phyloP scores from a whole-genome alignment of 768 basidiomycete genomes.

The Collybiopsis luxurians region DNA sequence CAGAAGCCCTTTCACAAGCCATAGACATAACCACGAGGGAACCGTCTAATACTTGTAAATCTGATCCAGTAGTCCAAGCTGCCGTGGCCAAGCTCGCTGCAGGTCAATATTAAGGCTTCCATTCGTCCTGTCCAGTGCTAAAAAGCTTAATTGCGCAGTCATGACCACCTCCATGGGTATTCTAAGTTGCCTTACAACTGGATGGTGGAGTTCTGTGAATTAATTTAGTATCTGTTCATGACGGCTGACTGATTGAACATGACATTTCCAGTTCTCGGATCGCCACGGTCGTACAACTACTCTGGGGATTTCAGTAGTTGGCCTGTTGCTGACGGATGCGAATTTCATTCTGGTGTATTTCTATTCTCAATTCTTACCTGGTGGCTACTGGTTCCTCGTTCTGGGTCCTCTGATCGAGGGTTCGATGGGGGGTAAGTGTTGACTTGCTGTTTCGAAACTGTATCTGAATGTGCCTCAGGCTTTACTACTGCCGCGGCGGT shows the following conservation, averaged over 20 bases:
- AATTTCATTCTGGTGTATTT: slow-evolving; percentile 65
- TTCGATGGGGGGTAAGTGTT: slow-evolving; percentile 59
- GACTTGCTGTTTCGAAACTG: slow-evolving; percentile 1
- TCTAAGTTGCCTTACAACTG: slow-evolving; percentile 74
- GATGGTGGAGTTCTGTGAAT: slow-evolving; percentile 83
- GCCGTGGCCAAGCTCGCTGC: slow-evolving; percentile 64
- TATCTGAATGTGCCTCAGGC: neutral
- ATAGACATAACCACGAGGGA: neutral
- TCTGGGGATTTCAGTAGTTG: slow-evolving; percentile 58
- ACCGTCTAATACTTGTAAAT: slow-evolving; percentile 41
- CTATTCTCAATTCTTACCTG: slow-evolving; percentile 61
- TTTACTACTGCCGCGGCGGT: neutral
- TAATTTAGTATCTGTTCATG: neutral
- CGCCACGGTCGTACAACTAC: slow-evolving; percentile 67
- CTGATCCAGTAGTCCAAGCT: slow-evolving; percentile 74
- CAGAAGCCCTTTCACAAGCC: neutral
- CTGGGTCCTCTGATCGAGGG: slow-evolving; percentile 69
- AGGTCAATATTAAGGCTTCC: slow-evolving; percentile 24
- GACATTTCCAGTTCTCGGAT: slow-evolving; percentile 60
- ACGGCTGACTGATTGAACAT: neutral
- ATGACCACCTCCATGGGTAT: slow-evolving; percentile 67
- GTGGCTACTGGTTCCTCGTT: slow-evolving; percentile 79
- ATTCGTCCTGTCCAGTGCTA: neutral
- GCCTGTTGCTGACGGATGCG: slow-evolving; percentile 59
- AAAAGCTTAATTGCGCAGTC: slow-evolving; percentile 32